Base-by-base conservation (phyloP, 2,329 filamentous ascomycete species). In the Colletotrichum cordylinicola region DNA sequence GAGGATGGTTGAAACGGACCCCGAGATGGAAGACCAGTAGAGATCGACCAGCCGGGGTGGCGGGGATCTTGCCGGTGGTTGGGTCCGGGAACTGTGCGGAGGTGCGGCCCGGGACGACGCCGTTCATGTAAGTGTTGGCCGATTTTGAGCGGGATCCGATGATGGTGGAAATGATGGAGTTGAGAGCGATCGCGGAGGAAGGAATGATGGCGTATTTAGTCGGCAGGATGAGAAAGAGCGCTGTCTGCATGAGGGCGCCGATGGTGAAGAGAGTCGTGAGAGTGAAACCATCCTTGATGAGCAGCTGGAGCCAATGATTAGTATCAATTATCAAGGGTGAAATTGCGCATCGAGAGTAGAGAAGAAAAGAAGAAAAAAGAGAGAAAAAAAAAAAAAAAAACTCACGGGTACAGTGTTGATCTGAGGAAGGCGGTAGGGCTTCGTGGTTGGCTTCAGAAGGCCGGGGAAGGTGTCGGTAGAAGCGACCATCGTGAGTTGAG, bases 1-100 rank as follows among this genome's bases (percentile, higher is more conserved):
- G 83, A 0, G 90, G 89, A 67, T 88, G 87, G 82, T 88, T 88
- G 79, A 82, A 82, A 73, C 87, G 86, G 15, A 84, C 80, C 64
- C 87, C 87, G 16, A 89, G 82, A 78, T 87, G 84, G 81, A 89
- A 87, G 70, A 87, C 85, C 43, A 87, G 84, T 27, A 88, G 43
- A 21, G 81, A 74, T 3, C 80, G 77, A 4, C 79, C 70, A 15
- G 81, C 80, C 3, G 85, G 82, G 48, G 21, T 16, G 2, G 75
- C 64, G 4, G 79, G 77, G 70, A 79, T 81, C 71, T 82, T 83
- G 7, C 73, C 48, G 58, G 83, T 81, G 35, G 78, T 62, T 6
- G 71, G 35, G 10, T 72, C 67, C 13, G 86, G 84, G 2, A 85
- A 62, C 55, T 84, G 83, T 2, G 85, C 82, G 1, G 84, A 83